Evolutionary conservation across 495 filamentous ascomycete genomes (phyloP), one percentile per base, ranked within the genome.

Genomic region (Endocarpon pusillum): DNA sequence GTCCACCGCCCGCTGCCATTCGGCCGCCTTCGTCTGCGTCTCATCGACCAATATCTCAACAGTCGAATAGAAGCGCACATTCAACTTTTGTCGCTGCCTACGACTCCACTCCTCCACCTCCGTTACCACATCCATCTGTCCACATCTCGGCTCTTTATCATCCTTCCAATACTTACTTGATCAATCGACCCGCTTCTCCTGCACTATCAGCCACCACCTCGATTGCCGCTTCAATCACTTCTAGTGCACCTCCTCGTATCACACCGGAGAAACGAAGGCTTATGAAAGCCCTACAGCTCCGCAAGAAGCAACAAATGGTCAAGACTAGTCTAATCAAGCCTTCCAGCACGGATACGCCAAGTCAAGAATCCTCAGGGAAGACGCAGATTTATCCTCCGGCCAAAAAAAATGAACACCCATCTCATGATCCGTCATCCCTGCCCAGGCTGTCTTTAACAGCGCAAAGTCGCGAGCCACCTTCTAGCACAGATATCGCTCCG

Each of bases 211-310:
- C 51, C 19, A 45, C 51, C 20, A 44, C 56, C 0, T 38, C 57
- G 24, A 45, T 51, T 15, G 43, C 52, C 19, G 41, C 41, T 25
- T 36, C 61, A 12, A 41, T 61, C 34, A 63, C 54, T 32, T 63
- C 59, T 19, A 34, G 63, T 21, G 59, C 60, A 39, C 66, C 71
- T 9, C 65, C 67, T 19, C 65, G 70, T 11, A 73, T 91, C 47
- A 87, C 83, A 1, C 80, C 82, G 0, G 89, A 96, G 49, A 94
- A 93, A 51, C 71, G 79, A 43, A 69, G 85, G 41, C 60, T 97
- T 38, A 81, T 92, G 82, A 94, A 87, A 59, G 87, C 89, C 3
- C 64, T 94, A 51, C 78, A 96, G 43, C 58, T 94, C 28, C 67
- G 89, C 24, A 85, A 83, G 53, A 83, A 78, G 46, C 74, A 81